These are phyloP conservation scores for Chaetomiaceae sp. DNA, from an alignment of 2,329 filamentous ascomycete genomes.

Conservation along the genomic window DNA sequence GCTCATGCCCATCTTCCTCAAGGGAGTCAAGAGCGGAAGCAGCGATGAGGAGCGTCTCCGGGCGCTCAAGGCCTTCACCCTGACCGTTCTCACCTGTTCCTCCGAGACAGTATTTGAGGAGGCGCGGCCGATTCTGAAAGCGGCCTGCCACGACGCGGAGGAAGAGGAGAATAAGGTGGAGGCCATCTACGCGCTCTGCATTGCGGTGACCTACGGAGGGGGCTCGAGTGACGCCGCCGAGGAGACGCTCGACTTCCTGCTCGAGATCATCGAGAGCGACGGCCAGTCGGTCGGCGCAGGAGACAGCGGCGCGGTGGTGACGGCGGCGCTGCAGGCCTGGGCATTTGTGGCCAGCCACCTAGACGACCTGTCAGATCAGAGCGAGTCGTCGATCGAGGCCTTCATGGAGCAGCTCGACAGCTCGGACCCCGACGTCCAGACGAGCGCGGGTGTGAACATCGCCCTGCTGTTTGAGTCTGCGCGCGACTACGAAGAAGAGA, in stretches of 20 bases:
- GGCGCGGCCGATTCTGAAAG: constrained; percentile 54
- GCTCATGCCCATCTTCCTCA: constrained; percentile 60
- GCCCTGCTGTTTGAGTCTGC: constrained; percentile 75
- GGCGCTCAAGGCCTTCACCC: constrained; percentile 66
- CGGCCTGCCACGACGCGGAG: constrained; percentile 61
- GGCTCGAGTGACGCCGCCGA: constrained; percentile 62
- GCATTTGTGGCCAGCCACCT: constrained; percentile 73
- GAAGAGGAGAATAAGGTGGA: constrained; percentile 60
- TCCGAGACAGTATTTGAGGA: constrained; percentile 62
- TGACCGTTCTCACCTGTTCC: constrained; percentile 64
- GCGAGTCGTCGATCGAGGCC: constrained; percentile 68
- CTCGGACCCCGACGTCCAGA: constrained; percentile 65
- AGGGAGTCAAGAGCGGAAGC: constrained; percentile 63
- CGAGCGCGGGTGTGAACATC: constrained; percentile 73
- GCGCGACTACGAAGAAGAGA: constrained; percentile 45
- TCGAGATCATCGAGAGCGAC: constrained; percentile 76
- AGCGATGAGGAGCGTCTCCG: constrained; percentile 64
- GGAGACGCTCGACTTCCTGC: constrained; percentile 67
- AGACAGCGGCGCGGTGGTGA: constrained; percentile 66
- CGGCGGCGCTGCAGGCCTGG: constrained; percentile 73
- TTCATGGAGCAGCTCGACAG: constrained; percentile 84
- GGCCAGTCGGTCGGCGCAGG: constrained; percentile 66
- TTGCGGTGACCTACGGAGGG: constrained; percentile 72
- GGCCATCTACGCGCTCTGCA: constrained; percentile 67
- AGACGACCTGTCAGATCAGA: constrained; percentile 67